Evolutionary conservation across 139 green algal genomes (phyloP), one percentile per base, ranked within the genome.

Genomic region (Yamagishiella unicocca): DNA sequence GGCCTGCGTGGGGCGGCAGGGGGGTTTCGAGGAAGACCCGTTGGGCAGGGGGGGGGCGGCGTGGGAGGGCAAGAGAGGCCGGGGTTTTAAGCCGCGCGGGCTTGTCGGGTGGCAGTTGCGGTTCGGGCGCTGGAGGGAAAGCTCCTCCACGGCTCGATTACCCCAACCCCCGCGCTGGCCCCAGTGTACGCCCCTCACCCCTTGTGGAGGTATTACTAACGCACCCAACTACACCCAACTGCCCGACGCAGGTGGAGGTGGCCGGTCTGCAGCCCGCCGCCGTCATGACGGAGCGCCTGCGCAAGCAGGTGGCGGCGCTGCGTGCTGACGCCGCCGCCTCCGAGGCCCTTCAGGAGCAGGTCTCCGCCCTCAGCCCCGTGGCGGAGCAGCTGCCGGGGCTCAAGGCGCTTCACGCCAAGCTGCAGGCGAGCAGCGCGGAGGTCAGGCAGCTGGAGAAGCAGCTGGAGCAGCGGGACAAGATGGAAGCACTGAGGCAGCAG

Each of bases 391-490:
- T 88, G 68, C 83, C 83, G 4, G 83, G 22, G 6, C 71, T 88
- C 42, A 88, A 88, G 83, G 83, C 83, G 40, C 46, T 72, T 38
- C 61, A 74, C 54, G 83, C 83, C 50, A 82, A 73, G 53, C 50
- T 88, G 70, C 83, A 88, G 83, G 83, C 83, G 27, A 72, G 42
- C 70, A 54, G 70, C 12, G 83, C 83, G n/a, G 83, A 88, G 83
- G 83, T 88, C 38, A 27, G 54, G 29, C 83, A 88, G 70, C 70
- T 88, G 68, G 83, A 88, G 54, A 73, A 73, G 70, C 70, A 82
- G 83, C 83, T 88, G 50, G 70, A 74, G 68, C 61, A 73, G 42
- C 24, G 35, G 1, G 83, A 88, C 54, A 88, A 88, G 70, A 73
- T 37, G 53, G 83, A 88, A 70, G 83, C 83, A 27, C 71, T 88